Base-by-base conservation (phyloP, 805 yeast species). In the Yarrowia alimentaria region DNA sequence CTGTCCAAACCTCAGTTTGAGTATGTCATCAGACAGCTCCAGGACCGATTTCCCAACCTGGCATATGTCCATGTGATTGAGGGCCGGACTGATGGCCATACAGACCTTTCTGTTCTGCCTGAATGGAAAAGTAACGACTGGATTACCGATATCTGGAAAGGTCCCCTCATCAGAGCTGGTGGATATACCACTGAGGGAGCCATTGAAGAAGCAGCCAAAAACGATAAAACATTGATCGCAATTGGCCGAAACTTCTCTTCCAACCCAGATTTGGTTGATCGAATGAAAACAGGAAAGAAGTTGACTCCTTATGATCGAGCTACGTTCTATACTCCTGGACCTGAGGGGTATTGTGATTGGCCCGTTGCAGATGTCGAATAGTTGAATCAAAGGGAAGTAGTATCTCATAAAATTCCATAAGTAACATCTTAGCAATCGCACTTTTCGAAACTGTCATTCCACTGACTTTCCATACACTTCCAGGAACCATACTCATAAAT, bases 241-340 rank as follows among this genome's bases (percentile, higher is more conserved):
- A 61, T 68, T 54, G 81, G 81, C 22, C 70, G 82, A 55, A 66
- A 63, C 52, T 78, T 70, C 61, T 71, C 75, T 42, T 63, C 80
- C 22, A 79, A 79, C 64, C 83, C 84, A 1, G 84, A 80, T 58
- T 60, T 80, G 25, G 73, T 71, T 14, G 58, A 64, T n/a, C 66
- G 79, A 54, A 51, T 79, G 31, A 63, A 68, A 54, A 62, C 73
- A 22, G 72, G 71, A 21, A 49, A 61, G 28, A 69, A 70, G 34
- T 61, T 77, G 53, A 68, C 66, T 53, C 56, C 63, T 24, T 79
- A 78, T 58, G 69, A 77, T 60, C 69, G 81, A 59, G 53, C 57
- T 13, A 70, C 75, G 8, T 79, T 79, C 64, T 80, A 78, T 60
- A 55, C 62, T 12, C 59, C 62, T 16, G 65, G 62, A 13, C 66